Evolutionary conservation across 1,284 basidiomycete genomes (phyloP).

Genomic region (Tylopilus orsonianus): DNA sequence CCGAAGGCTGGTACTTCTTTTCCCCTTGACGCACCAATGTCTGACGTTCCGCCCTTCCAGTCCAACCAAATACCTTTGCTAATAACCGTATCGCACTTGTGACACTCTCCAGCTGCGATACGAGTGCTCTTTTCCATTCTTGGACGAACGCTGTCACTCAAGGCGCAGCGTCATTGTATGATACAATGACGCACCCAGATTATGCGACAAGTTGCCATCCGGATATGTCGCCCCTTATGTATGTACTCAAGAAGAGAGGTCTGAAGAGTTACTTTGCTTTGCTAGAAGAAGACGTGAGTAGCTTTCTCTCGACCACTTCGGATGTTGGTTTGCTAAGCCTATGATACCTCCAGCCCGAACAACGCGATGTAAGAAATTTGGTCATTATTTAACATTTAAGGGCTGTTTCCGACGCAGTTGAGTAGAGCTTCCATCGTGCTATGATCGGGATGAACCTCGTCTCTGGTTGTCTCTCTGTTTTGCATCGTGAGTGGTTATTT

Average conservation of each 20-base stretch:
- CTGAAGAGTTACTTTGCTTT: no score
- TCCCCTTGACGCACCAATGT: not conserved
- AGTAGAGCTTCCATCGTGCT: not conserved
- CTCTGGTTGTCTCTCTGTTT: not conserved
- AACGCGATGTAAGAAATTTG: not conserved
- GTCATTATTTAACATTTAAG: not conserved
- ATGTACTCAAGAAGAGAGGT: no score
- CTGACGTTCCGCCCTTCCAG: conserved; percentile 7
- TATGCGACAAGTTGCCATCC: not conserved
- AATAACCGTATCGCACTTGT: conserved; percentile 33
- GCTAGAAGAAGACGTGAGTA: not conserved
- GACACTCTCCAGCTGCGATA: conserved; percentile 13
- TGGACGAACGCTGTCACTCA: conserved; percentile 19
- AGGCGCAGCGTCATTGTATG: not conserved
- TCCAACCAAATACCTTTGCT: conserved; percentile 23
- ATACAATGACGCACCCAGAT: not conserved
- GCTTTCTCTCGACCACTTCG: not conserved
- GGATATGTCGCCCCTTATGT: no score
- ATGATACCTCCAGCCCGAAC: not conserved
- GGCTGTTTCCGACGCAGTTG: not conserved
- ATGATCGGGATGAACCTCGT: not conserved
- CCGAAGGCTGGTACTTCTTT: conserved; percentile 23
- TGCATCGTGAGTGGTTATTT: not conserved
- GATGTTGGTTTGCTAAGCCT: not conserved
- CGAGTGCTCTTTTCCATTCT: conserved; percentile 7